Conservation (phyloP, 306 rosid genomes). For the Rosa persica region DNA sequence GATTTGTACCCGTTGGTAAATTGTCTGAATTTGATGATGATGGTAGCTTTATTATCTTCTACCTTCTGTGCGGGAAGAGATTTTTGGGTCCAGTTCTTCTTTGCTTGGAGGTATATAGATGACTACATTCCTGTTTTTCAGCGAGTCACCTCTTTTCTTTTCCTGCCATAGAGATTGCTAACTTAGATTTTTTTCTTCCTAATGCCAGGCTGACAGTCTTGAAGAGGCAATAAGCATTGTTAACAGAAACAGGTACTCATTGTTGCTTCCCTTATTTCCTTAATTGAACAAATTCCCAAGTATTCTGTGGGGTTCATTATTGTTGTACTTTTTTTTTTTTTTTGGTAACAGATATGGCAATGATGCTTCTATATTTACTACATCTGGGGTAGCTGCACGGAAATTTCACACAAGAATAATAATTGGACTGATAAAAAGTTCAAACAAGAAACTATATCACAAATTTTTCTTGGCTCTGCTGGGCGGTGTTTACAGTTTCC, state of each 20-base stretch:
- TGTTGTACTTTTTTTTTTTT: not conserved
- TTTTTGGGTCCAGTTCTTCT: constrained; percentile 98
- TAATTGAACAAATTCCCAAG: not conserved
- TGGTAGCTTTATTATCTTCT: constrained; percentile 16
- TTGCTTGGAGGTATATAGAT: constrained; percentile 61
- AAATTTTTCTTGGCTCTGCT: not conserved
- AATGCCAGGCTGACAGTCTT: constrained; percentile 79
- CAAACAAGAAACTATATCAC: no score
- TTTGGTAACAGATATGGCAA: constrained; percentile 71
- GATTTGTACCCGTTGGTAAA: not conserved
- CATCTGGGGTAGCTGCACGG: constrained; percentile 91
- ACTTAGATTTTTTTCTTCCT: constrained; percentile 21
- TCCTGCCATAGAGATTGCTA: constrained; percentile 15
- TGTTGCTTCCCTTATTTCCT: not conserved
- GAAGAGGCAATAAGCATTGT: constrained; percentile 79
- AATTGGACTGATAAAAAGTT: no score
- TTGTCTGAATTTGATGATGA: not conserved
- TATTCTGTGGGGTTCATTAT: constrained; percentile 5
- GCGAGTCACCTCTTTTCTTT: not conserved
- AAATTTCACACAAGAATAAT: constrained; percentile 61
- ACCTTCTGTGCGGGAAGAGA: constrained; percentile 68
- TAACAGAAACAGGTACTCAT: constrained; percentile 68
- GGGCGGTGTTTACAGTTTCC: not conserved
- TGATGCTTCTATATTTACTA: constrained; percentile 92
- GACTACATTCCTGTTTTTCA: constrained; percentile 16